Evolutionary conservation across 2,329 filamentous ascomycete genomes (phyloP).

Genomic region (Nemania abortiva): DNA sequence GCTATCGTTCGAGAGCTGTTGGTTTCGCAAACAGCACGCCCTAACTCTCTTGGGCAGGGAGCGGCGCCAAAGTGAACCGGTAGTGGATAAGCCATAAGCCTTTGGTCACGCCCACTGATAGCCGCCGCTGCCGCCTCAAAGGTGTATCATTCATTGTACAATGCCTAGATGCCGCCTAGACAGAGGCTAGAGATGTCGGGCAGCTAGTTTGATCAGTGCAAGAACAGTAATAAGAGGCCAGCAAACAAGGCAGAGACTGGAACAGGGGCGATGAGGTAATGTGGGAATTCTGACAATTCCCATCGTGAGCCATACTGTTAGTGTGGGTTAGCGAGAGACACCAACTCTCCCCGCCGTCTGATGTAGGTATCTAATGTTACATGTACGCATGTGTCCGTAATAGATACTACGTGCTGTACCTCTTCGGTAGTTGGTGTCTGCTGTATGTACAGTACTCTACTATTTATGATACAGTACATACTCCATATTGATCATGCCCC

Average conservation of each 20-base stretch:
- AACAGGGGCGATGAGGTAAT: conserved; percentile 8
- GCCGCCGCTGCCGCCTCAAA: neutral
- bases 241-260: neutral
- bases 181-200: no score
- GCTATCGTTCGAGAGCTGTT: conserved; percentile 1
- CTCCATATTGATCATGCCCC: neutral
- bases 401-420: neutral
- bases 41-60: conserved; percentile 21
- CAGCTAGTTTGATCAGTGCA: neutral
- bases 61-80: neutral
- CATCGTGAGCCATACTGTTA: neutral
- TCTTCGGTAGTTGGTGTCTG: neutral
- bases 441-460: neutral
- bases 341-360: neutral
- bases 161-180: no score
- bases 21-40: neutral
- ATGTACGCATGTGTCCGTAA: neutral
- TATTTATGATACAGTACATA: no score
- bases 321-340: neutral
- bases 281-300: conserved; percentile 4
- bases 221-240: conserved; percentile 11
- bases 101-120: conserved; percentile 22
- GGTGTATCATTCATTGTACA: neutral
- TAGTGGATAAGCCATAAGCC: conserved; percentile 2
- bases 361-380: neutral